Percentiles rank a stretch among this genome's conserved stretches.
Conservation (phyloP, 805 yeast species). For the Metschnikowia similis region DNA sequence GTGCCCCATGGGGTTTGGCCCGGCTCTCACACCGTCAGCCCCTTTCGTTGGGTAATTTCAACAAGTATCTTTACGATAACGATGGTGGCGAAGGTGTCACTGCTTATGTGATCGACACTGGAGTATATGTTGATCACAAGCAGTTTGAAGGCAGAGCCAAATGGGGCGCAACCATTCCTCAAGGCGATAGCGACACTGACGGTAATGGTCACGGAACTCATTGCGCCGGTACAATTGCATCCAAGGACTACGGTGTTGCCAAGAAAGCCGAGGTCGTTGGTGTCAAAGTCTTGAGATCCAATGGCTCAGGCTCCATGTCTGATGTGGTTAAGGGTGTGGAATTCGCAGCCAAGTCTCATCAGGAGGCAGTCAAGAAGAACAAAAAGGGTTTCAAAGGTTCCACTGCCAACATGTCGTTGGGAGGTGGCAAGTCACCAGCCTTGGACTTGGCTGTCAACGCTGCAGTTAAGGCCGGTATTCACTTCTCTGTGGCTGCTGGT, state of each 20-base stretch:
- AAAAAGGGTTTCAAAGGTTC: slow-evolving; percentile 53
- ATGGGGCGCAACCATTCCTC: slow-evolving; percentile 59
- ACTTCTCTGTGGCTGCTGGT: slow-evolving; percentile 63
- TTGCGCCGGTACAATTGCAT: slow-evolving; percentile 85
- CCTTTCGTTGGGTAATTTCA: slow-evolving; percentile 60
- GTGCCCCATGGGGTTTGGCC: slow-evolving; percentile 94
- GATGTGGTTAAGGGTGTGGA: slow-evolving; percentile 44
- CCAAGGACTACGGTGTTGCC: slow-evolving; percentile 77
- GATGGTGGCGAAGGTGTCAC: slow-evolving; percentile 49
- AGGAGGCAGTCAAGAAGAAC: slow-evolving; percentile 36
- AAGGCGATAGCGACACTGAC: slow-evolving; percentile 59
- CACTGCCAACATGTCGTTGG: slow-evolving; percentile 59
- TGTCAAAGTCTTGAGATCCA: slow-evolving; percentile 37
- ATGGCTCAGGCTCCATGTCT: slow-evolving; percentile 38
- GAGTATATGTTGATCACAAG: slow-evolving; percentile 59
- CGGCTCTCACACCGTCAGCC: slow-evolving; percentile 81
- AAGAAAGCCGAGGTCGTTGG: slow-evolving; percentile 47
- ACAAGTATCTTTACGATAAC: slow-evolving; percentile 37
- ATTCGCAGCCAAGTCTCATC: slow-evolving; percentile 37
- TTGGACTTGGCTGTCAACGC: slow-evolving; percentile 57
- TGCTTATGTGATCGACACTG: slow-evolving; percentile 83
- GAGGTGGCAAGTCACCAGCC: slow-evolving; percentile 55
- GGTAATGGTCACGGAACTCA: slow-evolving; percentile 89
- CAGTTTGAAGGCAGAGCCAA: slow-evolving; percentile 61
- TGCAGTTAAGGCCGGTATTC: slow-evolving; percentile 52